Evolutionary conservation across 257 asterid species (phyloP), one percentile per base, ranked within the genome.

Genomic region (Solanum pinnatisectum): DNA sequence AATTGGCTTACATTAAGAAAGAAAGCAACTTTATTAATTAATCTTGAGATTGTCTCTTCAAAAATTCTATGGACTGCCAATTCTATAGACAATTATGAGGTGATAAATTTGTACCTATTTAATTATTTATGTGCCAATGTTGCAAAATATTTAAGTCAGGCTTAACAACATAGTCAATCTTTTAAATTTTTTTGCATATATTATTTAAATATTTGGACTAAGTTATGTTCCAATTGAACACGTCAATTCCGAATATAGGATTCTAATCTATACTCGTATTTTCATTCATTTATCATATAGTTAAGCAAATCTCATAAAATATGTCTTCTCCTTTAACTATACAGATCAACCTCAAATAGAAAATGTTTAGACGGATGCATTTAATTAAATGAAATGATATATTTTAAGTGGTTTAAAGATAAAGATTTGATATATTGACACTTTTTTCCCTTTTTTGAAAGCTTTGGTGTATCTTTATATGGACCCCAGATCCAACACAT

Each of bases 341-440:
- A 70, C 1, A 6, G 3, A 30, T 70, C 10, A 14, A 70, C 3
- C 11, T 30, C 3, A 70, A 70, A 8, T 68, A 70, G 0, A 30
- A 30, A 70, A 70, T 5, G 0, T 6, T 14, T 25, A 65, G 6
- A 0, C 2, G 0, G 1, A 67, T 0, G 0, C 0, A 3, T 67
- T 14, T 68, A 68, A 70, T 30, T 70, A 70, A 70, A 18, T 56
- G 8, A 32, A 7, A 30, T 30, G 5, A 30, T 4, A 67, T 67
- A 63, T 67, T 67, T 25, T 67, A 10, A 12, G 18, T 67, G 35
- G 2, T 25, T 67, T 5, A 72, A 2, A 5, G 20, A 5, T 73
- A 20, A 20, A 40, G 16, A 42, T 25, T 13, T 40, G 60, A 77
- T 1, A n/a, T 12, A 2, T 8, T 40, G 3, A 6, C 3, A n/a